These are phyloP conservation scores for Pichia paraexigua DNA, from an alignment of 805 yeast species.

Conservation along the genomic window DNA sequence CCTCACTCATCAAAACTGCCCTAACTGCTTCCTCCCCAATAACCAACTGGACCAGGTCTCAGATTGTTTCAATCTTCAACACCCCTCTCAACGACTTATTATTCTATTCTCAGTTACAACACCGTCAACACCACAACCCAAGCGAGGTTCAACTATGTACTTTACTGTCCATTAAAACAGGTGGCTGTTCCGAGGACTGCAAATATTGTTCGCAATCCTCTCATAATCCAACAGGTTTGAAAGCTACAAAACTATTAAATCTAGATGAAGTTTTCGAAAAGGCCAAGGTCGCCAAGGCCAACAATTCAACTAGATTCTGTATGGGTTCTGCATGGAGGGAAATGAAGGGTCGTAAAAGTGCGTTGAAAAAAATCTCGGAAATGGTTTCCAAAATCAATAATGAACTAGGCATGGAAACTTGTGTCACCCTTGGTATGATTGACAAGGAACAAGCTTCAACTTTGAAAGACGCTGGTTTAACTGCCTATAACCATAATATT, in stretches of 20 bases:
- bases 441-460: conserved; percentile 52
- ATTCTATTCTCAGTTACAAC: conserved; percentile 54
- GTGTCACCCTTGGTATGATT: conserved; percentile 79
- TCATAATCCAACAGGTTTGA: conserved; percentile 60
- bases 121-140: conserved; percentile 61
- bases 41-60: conserved; percentile 50
- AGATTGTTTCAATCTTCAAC: conserved; percentile 51
- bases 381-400: conserved; percentile 57
- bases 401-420: conserved; percentile 62
- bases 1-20: conserved; percentile 17
- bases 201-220: conserved; percentile 74
- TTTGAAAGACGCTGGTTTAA: conserved; percentile 61
- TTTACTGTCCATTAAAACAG: conserved; percentile 64
- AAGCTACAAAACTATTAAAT: conserved; percentile 56
- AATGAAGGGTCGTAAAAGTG: conserved; percentile 69
- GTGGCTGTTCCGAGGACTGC: conserved; percentile 80
- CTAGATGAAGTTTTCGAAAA: conserved; percentile 56
- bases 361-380: conserved; percentile 49
- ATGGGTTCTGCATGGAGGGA: conserved; percentile 89
- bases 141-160: conserved; percentile 68
- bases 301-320: conserved; percentile 73
- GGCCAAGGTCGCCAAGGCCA: conserved; percentile 56
- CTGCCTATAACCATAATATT: conserved; percentile 76
- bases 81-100: conserved; percentile 60
- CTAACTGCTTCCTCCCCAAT: conserved; percentile 25